A percentile compares a stretch with the other conserved stretches of the same genome.
Conservation (phyloP, 805 yeast genomes). For the Hanseniaspora lindneri region DNA sequence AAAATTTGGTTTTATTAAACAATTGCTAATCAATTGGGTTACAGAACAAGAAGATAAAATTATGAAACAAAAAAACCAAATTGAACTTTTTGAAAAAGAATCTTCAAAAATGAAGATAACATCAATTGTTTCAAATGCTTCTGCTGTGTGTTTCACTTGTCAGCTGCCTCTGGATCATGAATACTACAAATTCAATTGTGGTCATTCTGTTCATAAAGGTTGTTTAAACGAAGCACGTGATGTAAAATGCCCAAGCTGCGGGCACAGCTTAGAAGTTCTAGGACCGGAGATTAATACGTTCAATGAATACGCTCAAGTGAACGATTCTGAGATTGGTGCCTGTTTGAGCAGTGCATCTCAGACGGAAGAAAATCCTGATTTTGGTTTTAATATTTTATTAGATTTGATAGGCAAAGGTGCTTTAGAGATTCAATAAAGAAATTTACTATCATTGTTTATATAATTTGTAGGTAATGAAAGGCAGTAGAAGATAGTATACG, state of each 20-base stretch:
- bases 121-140: conserved; percentile 38
- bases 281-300: conserved; percentile 48
- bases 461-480: too few relatives aligned
- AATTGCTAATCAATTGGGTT: conserved; percentile 51
- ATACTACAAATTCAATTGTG: conserved; percentile 70
- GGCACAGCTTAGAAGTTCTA: conserved; percentile 57
- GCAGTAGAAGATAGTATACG: too few relatives aligned
- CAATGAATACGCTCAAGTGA: conserved; percentile 46
- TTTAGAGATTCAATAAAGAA: conserved; percentile 37
- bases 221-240: conserved; percentile 47
- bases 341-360: conserved; percentile 39
- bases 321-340: conserved; percentile 46
- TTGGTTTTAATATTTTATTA: conserved; percentile 56
- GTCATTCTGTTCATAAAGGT: conserved; percentile 73
- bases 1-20: conserved; percentile 60
- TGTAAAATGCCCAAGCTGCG: conserved; percentile 59
- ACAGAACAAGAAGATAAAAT: conserved; percentile 52
- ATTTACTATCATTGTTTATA: too few relatives aligned
- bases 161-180: conserved; percentile 60
- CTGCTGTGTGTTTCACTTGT: conserved; percentile 56
- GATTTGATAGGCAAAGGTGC: conserved; percentile 86
- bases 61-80: conserved; percentile 52
- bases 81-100: conserved; percentile 57
- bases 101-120: conserved; percentile 38
- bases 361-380: conserved; percentile 3